phyloP scores from a whole-genome alignment of 2,329 filamentous ascomycete genomes.

The Biscogniauxia mediterranea region DNA sequence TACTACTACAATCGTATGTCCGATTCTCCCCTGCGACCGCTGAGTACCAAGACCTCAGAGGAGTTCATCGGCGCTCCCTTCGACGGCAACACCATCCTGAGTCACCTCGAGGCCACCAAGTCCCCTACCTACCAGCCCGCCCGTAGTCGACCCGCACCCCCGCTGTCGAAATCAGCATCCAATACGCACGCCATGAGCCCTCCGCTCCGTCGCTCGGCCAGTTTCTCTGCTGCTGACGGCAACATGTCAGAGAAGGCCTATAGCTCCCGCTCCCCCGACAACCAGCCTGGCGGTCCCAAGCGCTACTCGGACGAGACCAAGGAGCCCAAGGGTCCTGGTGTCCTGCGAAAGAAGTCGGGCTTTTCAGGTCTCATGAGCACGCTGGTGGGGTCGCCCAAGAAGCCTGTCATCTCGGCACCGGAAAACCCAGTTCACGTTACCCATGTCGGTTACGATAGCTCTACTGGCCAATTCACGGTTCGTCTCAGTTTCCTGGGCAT shows the following conservation, averaged over 20 bases:
- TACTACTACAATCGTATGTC: constrained; percentile 31
- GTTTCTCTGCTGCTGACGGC: constrained; percentile 55
- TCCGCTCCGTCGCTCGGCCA: constrained; percentile 62
- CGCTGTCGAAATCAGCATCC: constrained; percentile 46
- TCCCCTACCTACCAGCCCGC: constrained; percentile 35
- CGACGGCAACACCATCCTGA: constrained; percentile 61
- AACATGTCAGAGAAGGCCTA: constrained; percentile 48
- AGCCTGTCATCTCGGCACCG: constrained; percentile 92
- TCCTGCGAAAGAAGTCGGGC: constrained; percentile 79
- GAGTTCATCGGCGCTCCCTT: constrained; percentile 65
- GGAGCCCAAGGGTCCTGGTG: constrained; percentile 55
- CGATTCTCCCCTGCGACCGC: constrained; percentile 36
- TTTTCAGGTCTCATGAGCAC: constrained; percentile 87
- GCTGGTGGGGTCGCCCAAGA: constrained; percentile 78
- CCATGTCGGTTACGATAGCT: constrained; percentile 95
- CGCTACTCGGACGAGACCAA: constrained; percentile 77
- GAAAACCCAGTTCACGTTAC: constrained; percentile 98
- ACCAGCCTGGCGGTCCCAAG: constrained; percentile 57
- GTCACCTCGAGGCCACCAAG: constrained; percentile 56
- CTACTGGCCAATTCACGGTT: constrained; percentile 95
- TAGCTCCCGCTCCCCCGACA: constrained; percentile 42
- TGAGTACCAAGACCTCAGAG: constrained; percentile 49
- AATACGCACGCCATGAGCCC: constrained; percentile 54
- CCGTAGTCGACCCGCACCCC: constrained; percentile 32
- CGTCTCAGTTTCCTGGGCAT: constrained; percentile 35